phyloP scores from a whole-genome alignment of 169 alveolate genomes.

The Cardiosporidium cionae region DNA sequence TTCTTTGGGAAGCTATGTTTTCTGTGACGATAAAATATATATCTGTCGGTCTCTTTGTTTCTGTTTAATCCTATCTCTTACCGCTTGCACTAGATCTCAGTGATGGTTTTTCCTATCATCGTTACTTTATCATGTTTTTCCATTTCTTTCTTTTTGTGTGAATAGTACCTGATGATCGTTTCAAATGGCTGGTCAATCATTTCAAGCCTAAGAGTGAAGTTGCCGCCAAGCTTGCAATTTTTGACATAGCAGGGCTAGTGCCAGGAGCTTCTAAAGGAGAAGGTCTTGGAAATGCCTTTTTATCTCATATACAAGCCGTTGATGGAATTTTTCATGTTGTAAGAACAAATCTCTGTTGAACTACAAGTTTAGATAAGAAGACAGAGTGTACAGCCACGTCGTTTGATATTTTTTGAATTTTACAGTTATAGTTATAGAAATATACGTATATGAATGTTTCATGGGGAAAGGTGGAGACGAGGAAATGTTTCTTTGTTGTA shows the following conservation, averaged over 20 bases:
- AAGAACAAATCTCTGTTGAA: too few relatives aligned
- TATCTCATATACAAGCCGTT: conserved; percentile 90
- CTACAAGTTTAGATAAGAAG: conserved; percentile 75
- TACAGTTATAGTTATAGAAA: neutral
- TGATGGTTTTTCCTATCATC: neutral
- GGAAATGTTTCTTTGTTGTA: too few relatives aligned
- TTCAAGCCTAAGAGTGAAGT: conserved; percentile 90
- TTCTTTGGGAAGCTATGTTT: neutral
- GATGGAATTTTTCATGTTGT: conserved; percentile 98
- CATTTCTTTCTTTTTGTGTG: neutral
- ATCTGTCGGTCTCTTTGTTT: neutral
- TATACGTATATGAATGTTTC: neutral
- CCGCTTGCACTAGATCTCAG: neutral
- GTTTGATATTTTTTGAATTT: too few relatives aligned
- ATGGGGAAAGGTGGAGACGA: too few relatives aligned
- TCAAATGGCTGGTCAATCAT: conserved; percentile 81
- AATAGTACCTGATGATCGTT: conserved; percentile 87
- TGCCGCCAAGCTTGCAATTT: conserved; percentile 88
- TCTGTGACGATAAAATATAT: neutral
- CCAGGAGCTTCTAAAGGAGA: conserved; percentile 97
- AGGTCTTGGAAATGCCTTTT: conserved; percentile 98
- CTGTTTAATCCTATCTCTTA: neutral
- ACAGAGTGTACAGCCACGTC: conserved; percentile 69
- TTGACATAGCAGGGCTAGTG: conserved; percentile 98
- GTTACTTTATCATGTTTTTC: neutral